Evolutionary conservation across 129 eudicot genomes (phyloP), one percentile per base, ranked within the genome.

Genomic region (Flaveria linearis): DNA sequence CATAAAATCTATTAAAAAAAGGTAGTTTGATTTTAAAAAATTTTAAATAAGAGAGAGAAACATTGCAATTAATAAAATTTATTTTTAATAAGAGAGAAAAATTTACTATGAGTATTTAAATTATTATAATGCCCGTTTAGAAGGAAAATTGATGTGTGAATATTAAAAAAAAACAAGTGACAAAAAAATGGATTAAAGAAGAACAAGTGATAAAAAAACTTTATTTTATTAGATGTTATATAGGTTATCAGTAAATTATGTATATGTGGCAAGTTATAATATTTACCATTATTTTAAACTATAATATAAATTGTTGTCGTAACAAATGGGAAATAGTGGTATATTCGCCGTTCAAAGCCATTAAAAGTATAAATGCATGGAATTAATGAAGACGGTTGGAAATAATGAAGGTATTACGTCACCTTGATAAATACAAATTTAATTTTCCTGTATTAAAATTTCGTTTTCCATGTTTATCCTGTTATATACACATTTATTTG

Each of bases 361-460:
- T 28, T 72, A 13, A 72, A 70, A 23, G 16, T 39, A 46, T 68
- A 41, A 69, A 69, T 25, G 76, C 61, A 77, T 69, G 4, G 58
- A 77, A 42, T 77, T 77, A 56, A 69, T 56, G 76, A 33, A 69
- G 62, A 13, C 81, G 49, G 81, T 69, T 77, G 81, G 70, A 77
- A 69, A 56, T 77, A 57, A 69, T 56, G 81, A 77, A 47, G 67
- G 66, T 67, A 43, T 77, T 56, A 30, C 81, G 75, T 68, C 76
- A 77, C 81, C 20, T 77, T 77, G 81, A 77, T 77, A 69, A 68
- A 69, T 71, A 77, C 75, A 56, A 41, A 43, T 65, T 77, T 10
- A 77, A 77, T 69, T 68, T 67, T 16, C 12, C 51, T 69, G 81
- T 17, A 57, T 57, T 55, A 42, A 22, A 76, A 51, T 15, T 64